A percentile compares a stretch with the other conserved stretches of the same genome.
Conservation (phyloP, 192 early-diverging fungal genomes). For the Allomyces macrogynus region DNA sequence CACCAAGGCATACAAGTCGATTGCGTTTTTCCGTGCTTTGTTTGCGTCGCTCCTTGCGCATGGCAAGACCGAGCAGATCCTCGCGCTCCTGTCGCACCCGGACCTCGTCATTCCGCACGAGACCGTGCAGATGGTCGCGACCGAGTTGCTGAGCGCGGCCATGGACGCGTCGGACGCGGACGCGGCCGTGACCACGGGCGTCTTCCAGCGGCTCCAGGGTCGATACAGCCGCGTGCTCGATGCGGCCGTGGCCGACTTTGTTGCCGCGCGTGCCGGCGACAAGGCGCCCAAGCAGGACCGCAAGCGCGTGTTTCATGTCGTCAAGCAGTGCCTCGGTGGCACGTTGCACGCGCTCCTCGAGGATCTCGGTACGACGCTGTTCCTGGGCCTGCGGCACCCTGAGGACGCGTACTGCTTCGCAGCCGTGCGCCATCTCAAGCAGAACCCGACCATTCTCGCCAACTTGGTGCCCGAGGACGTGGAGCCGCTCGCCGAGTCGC, state of each 20-base stretch:
- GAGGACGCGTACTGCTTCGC: not conserved
- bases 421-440: not conserved
- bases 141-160: slow-evolving; percentile 16
- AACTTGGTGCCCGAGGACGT: slow-evolving; percentile 3
- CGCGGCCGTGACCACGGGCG: slow-evolving; percentile 6
- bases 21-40: not conserved
- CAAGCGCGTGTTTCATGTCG: not conserved
- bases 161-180: slow-evolving; percentile 6
- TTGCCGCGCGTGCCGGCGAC: not conserved
- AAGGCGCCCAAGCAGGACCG: not conserved
- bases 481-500: slow-evolving; percentile 28
- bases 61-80: not conserved
- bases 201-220: slow-evolving; percentile 14
- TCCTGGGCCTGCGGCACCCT: not conserved
- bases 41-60: not conserved
- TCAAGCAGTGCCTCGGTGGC: not conserved
- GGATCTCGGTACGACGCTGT: not conserved
- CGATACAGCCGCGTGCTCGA: not conserved
- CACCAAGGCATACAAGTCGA: not conserved
- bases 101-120: not conserved
- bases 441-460: not conserved
- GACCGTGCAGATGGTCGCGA: slow-evolving; percentile 14
- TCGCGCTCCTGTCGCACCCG: not conserved
- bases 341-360: not conserved
- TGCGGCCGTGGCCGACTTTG: not conserved